Conservation (phyloP, 2,329 filamentous ascomycete genomes). For the Curvularia verruculosa region DNA sequence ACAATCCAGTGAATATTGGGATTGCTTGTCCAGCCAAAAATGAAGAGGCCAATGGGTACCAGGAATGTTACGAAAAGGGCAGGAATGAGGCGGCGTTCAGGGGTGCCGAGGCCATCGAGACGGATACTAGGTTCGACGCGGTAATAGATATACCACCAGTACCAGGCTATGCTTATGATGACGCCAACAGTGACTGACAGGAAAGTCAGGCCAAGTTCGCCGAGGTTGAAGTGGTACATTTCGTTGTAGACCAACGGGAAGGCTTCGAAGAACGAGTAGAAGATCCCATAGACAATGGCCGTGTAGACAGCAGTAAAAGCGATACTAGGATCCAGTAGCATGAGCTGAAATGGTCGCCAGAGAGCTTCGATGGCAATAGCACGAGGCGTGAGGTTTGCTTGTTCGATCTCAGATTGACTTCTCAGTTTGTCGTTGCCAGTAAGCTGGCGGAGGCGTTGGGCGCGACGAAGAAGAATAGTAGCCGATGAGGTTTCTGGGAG, state of each 20-base stretch:
- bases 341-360: constrained; percentile 80
- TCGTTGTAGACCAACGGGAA: constrained; percentile 70
- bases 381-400: constrained; percentile 46
- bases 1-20: constrained; percentile 63
- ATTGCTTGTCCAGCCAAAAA: constrained; percentile 73
- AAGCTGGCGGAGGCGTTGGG: constrained; percentile 71
- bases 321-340: constrained; percentile 83
- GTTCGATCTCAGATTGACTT: constrained; percentile 79
- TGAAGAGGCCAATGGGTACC: constrained; percentile 69
- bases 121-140: constrained; percentile 65
- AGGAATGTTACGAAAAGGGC: constrained; percentile 63
- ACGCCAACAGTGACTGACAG: constrained; percentile 81
- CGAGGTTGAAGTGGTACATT: constrained; percentile 77
- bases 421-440: constrained; percentile 70
- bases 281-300: constrained; percentile 75
- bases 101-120: constrained; percentile 71
- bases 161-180: constrained; percentile 66
- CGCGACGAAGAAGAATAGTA: constrained; percentile 73
- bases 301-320: constrained; percentile 85
- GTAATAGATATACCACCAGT: constrained; percentile 78
- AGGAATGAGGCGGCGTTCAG: constrained; percentile 75
- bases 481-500: constrained; percentile 88
- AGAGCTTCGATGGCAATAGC: constrained; percentile 60
- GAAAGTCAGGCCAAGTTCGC: constrained; percentile 81
- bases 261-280: constrained; percentile 78